Conservation (phyloP, 768 basidiomycete species). For the Amanita rubescens region DNA sequence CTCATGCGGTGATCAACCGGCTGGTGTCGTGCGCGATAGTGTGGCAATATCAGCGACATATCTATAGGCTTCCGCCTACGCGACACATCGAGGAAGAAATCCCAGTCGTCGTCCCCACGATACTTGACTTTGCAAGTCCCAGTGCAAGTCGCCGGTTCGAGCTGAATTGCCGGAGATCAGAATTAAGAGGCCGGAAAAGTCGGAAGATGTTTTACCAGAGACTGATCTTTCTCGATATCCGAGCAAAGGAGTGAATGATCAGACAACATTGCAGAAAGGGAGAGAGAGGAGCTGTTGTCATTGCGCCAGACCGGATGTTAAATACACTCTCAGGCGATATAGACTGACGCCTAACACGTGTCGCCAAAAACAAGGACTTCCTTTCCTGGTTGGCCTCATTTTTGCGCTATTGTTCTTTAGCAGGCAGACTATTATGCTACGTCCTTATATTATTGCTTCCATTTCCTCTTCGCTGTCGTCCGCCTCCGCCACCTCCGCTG, state of each 20-base stretch:
- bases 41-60: constrained; percentile 62
- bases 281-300: background rate
- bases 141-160: constrained; percentile 1
- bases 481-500: constrained; percentile 9
- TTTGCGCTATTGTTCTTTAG: constrained; percentile 3
- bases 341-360: constrained; percentile 19
- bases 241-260: background rate
- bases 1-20: constrained; percentile 65
- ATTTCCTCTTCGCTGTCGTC: constrained; percentile 35
- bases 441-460: constrained; percentile 33
- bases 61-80: constrained; percentile 41
- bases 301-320: constrained; percentile 13
- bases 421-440: constrained; percentile 11
- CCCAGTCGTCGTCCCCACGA: constrained; percentile 52
- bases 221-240: constrained; percentile 1
- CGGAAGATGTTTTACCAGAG: constrained; percentile 4
- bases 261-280: background rate
- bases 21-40: constrained; percentile 70
- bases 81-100: constrained; percentile 52
- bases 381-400: constrained; percentile 14
- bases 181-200: background rate
- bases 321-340: constrained; percentile 19
- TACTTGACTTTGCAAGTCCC: constrained; percentile 65
- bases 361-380: constrained; percentile 19
- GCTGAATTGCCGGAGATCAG: background rate